A percentile compares a stretch with the other conserved stretches of the same genome.
These are phyloP conservation scores for Epicoccum nigrum DNA, from an alignment of 2,329 filamentous ascomycete species.

Conservation along the genomic window DNA sequence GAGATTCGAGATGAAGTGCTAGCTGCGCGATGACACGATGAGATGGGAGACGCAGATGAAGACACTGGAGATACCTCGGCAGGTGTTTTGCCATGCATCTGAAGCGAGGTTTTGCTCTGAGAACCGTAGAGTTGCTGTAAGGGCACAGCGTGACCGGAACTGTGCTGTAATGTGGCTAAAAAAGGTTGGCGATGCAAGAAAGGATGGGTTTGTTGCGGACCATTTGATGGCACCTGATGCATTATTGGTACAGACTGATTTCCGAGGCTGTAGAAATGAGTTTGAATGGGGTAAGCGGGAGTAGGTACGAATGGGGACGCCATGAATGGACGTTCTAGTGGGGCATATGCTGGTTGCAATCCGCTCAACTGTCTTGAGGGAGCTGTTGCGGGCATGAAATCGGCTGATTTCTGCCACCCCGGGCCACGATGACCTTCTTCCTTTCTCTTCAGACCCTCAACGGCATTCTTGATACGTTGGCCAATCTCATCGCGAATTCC, in stretches of 20 bases:
- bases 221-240: neutral
- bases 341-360: neutral
- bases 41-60: neutral
- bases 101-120: neutral
- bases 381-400: neutral
- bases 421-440: slow-evolving; percentile 4
- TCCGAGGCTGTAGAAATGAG: neutral
- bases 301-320: neutral
- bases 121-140: neutral
- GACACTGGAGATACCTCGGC: neutral
- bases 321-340: neutral
- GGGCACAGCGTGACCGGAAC: no score
- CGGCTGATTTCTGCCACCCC: neutral
- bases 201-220: neutral
- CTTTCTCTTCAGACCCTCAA: neutral
- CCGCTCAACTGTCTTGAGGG: neutral
- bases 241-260: neutral
- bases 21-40: neutral
- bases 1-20: neutral
- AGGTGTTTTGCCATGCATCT: no score
- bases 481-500: slow-evolving; percentile 2
- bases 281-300: neutral
- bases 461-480: neutral
- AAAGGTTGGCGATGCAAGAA: neutral
- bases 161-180: neutral